Evolutionary conservation across 2,329 filamentous ascomycete genomes (phyloP).

Genomic region (Verticillium longisporum): DNA sequence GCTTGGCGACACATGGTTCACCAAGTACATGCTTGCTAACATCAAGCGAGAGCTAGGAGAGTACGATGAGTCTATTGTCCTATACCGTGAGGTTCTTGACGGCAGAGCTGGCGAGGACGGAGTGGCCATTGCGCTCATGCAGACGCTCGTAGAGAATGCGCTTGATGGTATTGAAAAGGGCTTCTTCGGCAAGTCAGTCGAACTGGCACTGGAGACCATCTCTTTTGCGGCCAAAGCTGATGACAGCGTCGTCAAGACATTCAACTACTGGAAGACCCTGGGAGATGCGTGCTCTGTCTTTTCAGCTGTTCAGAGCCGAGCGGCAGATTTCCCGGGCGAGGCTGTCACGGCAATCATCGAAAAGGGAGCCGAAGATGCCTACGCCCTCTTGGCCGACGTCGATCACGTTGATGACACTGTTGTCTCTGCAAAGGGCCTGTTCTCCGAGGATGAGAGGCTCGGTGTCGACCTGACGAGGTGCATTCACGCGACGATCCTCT

Average conservation of each 20-base stretch:
- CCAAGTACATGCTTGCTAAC: slow-evolving; percentile 93
- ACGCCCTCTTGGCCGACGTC: slow-evolving; percentile 58
- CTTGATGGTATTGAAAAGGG: slow-evolving; percentile 73
- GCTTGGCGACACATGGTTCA: slow-evolving; percentile 78
- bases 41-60: slow-evolving; percentile 89
- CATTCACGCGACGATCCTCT: slow-evolving; percentile 68
- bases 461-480: slow-evolving; percentile 49
- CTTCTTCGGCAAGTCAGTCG: slow-evolving; percentile 74
- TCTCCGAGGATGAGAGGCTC: slow-evolving; percentile 38
- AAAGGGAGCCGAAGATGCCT: slow-evolving; percentile 43
- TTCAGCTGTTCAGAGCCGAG: slow-evolving; percentile 65
- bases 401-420: slow-evolving; percentile 53
- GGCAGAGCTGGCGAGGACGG: slow-evolving; percentile 71
- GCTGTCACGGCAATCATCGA: slow-evolving; percentile 53
- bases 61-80: slow-evolving; percentile 71
- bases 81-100: slow-evolving; percentile 68
- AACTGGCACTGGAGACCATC: slow-evolving; percentile 64
- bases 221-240: slow-evolving; percentile 58
- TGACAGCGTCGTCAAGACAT: slow-evolving; percentile 58
- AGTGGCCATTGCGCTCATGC: slow-evolving; percentile 78
- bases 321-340: slow-evolving; percentile 54
- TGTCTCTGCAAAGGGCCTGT: slow-evolving; percentile 34
- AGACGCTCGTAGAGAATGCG: slow-evolving; percentile 79
- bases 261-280: slow-evolving; percentile 93
- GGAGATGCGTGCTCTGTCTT: slow-evolving; percentile 86